A percentile compares a stretch with the other conserved stretches of the same genome.
These are phyloP conservation scores for Coemansia sp. DNA, from an alignment of 192 early-diverging fungal species.

Conservation along the genomic window DNA sequence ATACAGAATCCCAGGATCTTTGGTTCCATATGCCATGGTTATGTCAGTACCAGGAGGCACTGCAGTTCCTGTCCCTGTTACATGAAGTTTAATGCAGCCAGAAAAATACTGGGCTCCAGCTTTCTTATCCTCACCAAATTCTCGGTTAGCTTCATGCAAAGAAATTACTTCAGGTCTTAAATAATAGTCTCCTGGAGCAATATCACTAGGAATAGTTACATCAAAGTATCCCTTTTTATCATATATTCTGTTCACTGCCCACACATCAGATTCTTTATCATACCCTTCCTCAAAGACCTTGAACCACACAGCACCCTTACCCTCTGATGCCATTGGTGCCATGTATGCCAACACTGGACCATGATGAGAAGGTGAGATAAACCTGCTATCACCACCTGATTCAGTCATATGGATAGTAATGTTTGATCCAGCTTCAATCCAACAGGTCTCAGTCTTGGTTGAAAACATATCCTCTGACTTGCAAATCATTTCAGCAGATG, in stretches of 20 bases:
- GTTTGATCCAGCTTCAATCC: constrained; percentile 18
- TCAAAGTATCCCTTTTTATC: constrained; percentile 22
- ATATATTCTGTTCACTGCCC: constrained; percentile 27
- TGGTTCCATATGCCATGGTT: constrained; percentile 14
- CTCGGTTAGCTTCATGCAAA: constrained; percentile 14
- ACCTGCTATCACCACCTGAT: neutral
- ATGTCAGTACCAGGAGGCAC: constrained; percentile 11
- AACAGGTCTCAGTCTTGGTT: neutral
- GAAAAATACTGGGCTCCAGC: constrained; percentile 19
- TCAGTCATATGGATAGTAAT: constrained; percentile 22
- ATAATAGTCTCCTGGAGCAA: constrained; percentile 23
- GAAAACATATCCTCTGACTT: neutral
- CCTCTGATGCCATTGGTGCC: constrained; percentile 16
- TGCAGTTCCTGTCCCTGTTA: constrained; percentile 13
- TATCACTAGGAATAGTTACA: constrained; percentile 17
- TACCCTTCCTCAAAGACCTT: constrained; percentile 33
- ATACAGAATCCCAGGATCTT: constrained; percentile 15
- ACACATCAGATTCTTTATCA: constrained; percentile 14
- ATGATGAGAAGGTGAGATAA: constrained; percentile 10
- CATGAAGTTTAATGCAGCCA: constrained; percentile 10
- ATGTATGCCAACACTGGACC: constrained; percentile 32
- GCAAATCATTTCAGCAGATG: constrained; percentile 14
- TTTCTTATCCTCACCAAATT: neutral
- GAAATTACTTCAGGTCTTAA: constrained; percentile 28
- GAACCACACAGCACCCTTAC: constrained; percentile 26